These are phyloP conservation scores for Cryptomeria japonica DNA, from an alignment of 75 land plant genomes.

Conservation along the genomic window DNA sequence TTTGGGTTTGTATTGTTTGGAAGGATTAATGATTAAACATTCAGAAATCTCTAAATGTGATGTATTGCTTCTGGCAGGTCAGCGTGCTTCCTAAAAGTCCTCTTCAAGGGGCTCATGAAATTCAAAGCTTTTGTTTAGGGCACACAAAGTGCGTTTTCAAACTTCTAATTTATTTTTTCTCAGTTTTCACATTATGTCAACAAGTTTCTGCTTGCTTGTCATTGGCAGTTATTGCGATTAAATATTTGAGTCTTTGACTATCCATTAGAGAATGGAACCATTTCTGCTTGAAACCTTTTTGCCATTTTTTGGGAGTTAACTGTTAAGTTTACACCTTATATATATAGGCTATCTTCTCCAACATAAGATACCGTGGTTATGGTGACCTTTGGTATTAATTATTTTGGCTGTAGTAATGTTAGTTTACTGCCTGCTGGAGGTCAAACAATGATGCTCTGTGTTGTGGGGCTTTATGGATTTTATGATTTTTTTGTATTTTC, in stretches of 20 bases:
- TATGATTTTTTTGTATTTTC: too few species aligned
- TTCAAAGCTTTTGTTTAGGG: slow-evolving; percentile 74
- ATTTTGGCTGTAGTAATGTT: neutral
- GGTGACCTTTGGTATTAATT: neutral
- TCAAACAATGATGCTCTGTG: neutral
- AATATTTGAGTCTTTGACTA: neutral
- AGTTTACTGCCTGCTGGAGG: neutral
- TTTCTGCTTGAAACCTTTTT: neutral
- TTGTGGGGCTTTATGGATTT: too few species aligned
- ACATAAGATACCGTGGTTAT: neutral
- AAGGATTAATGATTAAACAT: neutral
- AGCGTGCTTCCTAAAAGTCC: slow-evolving; percentile 54
- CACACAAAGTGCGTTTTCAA: slow-evolving; percentile 62
- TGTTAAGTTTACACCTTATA: neutral
- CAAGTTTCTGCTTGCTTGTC: neutral
- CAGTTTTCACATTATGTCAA: neutral
- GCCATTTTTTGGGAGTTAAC: neutral
- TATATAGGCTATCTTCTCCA: neutral
- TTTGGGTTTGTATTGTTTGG: neutral
- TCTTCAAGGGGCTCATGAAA: slow-evolving; percentile 67
- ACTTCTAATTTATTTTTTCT: neutral
- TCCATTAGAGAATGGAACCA: neutral
- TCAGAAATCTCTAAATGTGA: neutral
- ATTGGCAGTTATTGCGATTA: neutral
- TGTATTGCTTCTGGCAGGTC: slow-evolving; percentile 30